Percentiles rank a stretch among this genome's conserved stretches.
phyloP scores from a whole-genome alignment of 106 monocot genomes.

The Platanthera zijinensis region DNA sequence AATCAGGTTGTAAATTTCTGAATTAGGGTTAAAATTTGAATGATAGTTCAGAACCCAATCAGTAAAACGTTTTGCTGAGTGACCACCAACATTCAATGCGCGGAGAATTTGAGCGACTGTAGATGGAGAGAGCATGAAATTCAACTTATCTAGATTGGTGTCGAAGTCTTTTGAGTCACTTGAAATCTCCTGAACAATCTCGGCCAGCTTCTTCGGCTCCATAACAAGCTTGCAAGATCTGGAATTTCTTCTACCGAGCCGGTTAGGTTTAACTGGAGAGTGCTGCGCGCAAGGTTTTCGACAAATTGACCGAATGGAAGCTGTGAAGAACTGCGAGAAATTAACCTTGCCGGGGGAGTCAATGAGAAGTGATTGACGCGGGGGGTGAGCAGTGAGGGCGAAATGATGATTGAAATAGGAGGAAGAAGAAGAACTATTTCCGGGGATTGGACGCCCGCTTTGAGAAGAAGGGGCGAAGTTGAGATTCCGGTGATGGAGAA shows the following conservation, averaged over 20 bases:
- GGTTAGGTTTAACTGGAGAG: neutral
- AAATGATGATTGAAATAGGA: neutral
- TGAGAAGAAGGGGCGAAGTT: neutral
- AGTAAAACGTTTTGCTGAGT: constrained; percentile 48
- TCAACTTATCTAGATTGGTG: constrained; percentile 19
- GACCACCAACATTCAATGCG: constrained; percentile 21
- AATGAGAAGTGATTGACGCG: neutral
- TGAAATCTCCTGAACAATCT: constrained; percentile 32
- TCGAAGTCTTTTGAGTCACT: constrained; percentile 23
- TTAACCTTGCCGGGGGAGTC: neutral
- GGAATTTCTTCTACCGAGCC: neutral
- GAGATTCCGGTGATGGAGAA: neutral
- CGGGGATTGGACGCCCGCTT: neutral
- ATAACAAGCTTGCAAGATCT: neutral
- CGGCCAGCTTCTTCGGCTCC: constrained; percentile 6
- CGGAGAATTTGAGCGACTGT: constrained; percentile 22
- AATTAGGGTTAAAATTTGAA: constrained; percentile 20
- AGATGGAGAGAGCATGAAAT: constrained; percentile 17
- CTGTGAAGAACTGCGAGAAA: neutral
- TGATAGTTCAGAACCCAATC: constrained; percentile 36
- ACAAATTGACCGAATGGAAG: neutral
- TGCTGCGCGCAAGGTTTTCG: neutral
- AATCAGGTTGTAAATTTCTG: constrained; percentile 41
- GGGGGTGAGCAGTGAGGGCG: neutral
- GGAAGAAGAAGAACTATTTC: neutral